Evolutionary conservation across 2,329 filamentous ascomycete genomes (phyloP).

Genomic region (Calonectria fujianensis): DNA sequence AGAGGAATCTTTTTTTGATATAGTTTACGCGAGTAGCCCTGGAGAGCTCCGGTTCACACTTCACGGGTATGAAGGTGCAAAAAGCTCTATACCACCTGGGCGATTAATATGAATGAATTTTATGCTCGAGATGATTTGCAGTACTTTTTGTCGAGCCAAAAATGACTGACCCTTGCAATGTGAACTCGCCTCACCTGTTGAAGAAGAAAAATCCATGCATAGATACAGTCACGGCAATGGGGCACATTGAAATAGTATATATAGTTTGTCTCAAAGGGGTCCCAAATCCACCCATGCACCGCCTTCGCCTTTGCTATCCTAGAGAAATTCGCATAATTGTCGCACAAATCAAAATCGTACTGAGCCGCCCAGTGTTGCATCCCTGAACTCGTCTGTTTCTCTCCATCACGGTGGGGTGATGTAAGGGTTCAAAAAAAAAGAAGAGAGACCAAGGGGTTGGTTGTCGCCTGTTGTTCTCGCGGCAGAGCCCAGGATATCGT

Average conservation of each 20-base stretch:
- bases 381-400: neutral
- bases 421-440: neutral
- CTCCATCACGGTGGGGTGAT: neutral
- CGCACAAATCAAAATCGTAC: constrained; percentile 30
- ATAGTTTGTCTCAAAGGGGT: constrained; percentile 40
- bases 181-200: neutral
- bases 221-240: constrained; percentile 38
- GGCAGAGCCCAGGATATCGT: neutral
- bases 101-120: constrained; percentile 56
- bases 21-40: constrained; percentile 52
- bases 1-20: constrained; percentile 44
- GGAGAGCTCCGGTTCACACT: constrained; percentile 55
- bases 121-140: neutral
- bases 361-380: constrained; percentile 25
- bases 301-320: constrained; percentile 56
- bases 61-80: constrained; percentile 60
- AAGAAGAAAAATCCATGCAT: neutral
- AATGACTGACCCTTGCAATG: neutral
- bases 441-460: neutral
- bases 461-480: neutral
- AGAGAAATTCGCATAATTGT: constrained; percentile 47
- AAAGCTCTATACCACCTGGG: constrained; percentile 71
- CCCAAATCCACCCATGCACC: constrained; percentile 49
- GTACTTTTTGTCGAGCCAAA: too few relatives aligned
- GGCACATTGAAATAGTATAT: constrained; percentile 48